A percentile compares a stretch with the other conserved stretches of the same genome.
Evolutionary conservation across 805 yeast species (phyloP).

Genomic region (Kregervanrija delftensis): DNA sequence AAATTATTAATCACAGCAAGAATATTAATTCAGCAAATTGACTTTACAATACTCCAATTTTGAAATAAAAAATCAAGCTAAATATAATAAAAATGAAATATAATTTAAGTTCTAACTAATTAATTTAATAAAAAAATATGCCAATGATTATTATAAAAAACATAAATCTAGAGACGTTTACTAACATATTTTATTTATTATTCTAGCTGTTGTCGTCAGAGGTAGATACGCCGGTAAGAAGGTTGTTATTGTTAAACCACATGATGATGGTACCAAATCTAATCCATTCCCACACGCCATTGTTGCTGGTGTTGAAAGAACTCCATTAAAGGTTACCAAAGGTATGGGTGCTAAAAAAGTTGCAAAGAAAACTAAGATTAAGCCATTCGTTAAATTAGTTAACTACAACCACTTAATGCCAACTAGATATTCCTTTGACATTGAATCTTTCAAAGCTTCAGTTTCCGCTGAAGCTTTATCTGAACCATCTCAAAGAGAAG

Average conservation of each 20-base stretch:
- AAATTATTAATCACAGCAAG: too few species aligned
- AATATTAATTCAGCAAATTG: too few species aligned
- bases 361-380: conserved; percentile 95
- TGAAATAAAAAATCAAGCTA: too few species aligned
- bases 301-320: conserved; percentile 98
- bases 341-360: conserved; percentile 92
- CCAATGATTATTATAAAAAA: too few species aligned
- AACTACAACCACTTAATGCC: conserved; percentile 99
- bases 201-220: conserved; percentile 92
- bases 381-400: conserved; percentile 98
- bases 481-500: conserved; percentile 98
- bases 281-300: conserved; percentile 99
- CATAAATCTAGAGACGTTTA: not conserved
- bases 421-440: conserved; percentile 98
- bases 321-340: conserved; percentile 95
- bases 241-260: conserved; percentile 97
- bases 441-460: conserved; percentile 87
- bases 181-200: conserved; percentile 3
- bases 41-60: too few species aligned
- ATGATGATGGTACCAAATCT: conserved; percentile 97
- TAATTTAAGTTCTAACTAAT: not conserved
- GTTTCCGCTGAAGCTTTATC: conserved; percentile 89
- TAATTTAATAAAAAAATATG: too few species aligned
- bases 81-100: not conserved
- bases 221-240: conserved; percentile 99